These are phyloP conservation scores for Pichia sporocuriosa DNA, from an alignment of 805 yeast species.

Conservation along the genomic window DNA sequence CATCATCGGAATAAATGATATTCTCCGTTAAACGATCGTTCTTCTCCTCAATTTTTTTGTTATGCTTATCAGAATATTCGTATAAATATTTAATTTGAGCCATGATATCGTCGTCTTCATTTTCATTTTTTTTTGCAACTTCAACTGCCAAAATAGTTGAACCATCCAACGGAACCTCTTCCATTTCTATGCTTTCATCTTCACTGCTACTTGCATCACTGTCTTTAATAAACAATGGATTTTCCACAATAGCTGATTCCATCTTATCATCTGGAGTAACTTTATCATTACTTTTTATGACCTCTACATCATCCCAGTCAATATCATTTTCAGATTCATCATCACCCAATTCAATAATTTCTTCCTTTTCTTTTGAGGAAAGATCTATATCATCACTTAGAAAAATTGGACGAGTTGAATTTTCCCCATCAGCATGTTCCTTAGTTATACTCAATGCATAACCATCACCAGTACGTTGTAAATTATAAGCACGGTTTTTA, in stretches of 20 bases:
- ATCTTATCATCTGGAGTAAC: too few species aligned
- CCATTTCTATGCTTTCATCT: conserved; percentile 52
- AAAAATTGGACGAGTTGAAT: conserved; percentile 22
- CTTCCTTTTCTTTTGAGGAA: conserved; percentile 2
- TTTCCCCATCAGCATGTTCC: conserved; percentile 33
- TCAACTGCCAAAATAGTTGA: too few species aligned
- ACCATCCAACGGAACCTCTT: conserved; percentile 47
- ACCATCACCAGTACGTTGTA: conserved; percentile 73
- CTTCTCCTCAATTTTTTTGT: conserved; percentile 9
- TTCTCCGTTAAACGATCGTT: not conserved
- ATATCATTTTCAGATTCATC: conserved; percentile 11
- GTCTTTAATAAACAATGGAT: conserved; percentile 6
- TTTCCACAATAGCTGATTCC: not conserved
- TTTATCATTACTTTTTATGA: conserved; percentile 5
- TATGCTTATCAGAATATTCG: conserved; percentile 26
- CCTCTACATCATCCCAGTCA: conserved; percentile 27
- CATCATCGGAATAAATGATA: conserved; percentile 9
- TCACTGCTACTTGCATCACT: conserved; percentile 30
- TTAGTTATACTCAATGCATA: conserved; percentile 63
- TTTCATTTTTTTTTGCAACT: conserved; percentile 1
- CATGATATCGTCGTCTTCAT: conserved; percentile 19
- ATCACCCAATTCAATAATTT: not conserved
- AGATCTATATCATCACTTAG: conserved; percentile 6
- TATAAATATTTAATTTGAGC: conserved; percentile 28
- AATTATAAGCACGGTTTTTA: conserved; percentile 63